Conservation (phyloP, 1,139 yeast species). For the Saccharomycopsis phalli region DNA sequence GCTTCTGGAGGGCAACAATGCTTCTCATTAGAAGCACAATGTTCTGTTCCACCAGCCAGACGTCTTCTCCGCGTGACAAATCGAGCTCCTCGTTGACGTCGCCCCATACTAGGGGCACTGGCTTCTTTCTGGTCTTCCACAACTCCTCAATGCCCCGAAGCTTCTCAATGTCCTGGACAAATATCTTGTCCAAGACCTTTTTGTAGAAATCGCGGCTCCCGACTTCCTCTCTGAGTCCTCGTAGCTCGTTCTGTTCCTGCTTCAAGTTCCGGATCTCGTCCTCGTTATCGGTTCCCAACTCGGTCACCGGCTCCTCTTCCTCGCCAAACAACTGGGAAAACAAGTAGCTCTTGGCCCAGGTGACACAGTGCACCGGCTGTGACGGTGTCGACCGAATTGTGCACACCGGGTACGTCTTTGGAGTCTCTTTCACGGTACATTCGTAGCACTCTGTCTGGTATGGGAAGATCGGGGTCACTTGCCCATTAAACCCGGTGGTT, state of each 20-base stretch:
- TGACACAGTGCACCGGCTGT: slow-evolving; percentile 90
- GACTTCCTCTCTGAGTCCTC: slow-evolving; percentile 47
- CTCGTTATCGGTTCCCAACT: slow-evolving; percentile 51
- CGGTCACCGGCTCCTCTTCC: slow-evolving; percentile 34
- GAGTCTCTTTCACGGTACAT: slow-evolving; percentile 79
- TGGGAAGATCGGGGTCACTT: slow-evolving; percentile 84
- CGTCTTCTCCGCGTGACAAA: slow-evolving; percentile 45
- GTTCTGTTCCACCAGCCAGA: slow-evolving; percentile 60
- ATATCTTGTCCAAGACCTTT: slow-evolving; percentile 48
- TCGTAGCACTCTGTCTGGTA: slow-evolving; percentile 86
- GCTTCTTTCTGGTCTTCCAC: slow-evolving; percentile 67
- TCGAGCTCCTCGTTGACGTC: slow-evolving; percentile 25
- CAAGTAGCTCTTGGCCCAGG: slow-evolving; percentile 93
- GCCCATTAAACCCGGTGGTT: slow-evolving; percentile 91
- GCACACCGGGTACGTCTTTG: slow-evolving; percentile 90
- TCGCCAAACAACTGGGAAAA: slow-evolving; percentile 75
- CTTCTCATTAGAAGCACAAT: slow-evolving; percentile 50
- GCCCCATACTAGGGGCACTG: slow-evolving; percentile 46
- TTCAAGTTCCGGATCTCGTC: slow-evolving; percentile 62
- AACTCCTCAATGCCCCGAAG: slow-evolving; percentile 62
- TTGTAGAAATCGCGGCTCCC: slow-evolving; percentile 27
- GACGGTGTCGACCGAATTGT: slow-evolving; percentile 96
- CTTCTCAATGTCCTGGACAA: slow-evolving; percentile 64
- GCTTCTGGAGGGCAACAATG: slow-evolving; percentile 39
- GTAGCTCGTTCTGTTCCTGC: slow-evolving; percentile 69